These are phyloP conservation scores for Phaseolus lunatus DNA, from an alignment of 306 rosid species.

Conservation along the genomic window DNA sequence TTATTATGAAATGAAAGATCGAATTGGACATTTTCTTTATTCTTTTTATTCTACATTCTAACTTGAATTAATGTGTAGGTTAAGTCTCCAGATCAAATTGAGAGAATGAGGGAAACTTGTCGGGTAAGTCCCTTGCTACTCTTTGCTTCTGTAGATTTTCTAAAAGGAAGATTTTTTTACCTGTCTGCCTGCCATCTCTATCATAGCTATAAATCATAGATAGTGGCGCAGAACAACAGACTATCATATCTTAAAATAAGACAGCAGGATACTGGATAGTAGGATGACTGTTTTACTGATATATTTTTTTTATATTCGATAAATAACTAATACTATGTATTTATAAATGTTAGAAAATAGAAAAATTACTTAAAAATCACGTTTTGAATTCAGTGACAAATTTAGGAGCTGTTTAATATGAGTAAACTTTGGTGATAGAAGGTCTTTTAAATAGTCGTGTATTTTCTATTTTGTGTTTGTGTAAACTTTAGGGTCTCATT, in stretches of 20 bases:
- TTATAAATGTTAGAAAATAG: background rate
- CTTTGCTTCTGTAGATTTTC: slow-evolving; percentile 12
- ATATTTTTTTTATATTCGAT: background rate
- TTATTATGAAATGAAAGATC: slow-evolving; percentile 6
- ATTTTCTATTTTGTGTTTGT: background rate
- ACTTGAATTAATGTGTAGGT: slow-evolving; percentile 59
- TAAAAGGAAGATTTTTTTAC: background rate
- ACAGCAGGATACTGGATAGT: too few species aligned
- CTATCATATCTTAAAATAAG: background rate
- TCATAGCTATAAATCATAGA: background rate
- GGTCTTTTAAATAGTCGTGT: background rate
- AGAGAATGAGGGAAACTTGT: slow-evolving; percentile 86
- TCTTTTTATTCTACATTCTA: slow-evolving; percentile 15
- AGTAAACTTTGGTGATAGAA: slow-evolving; percentile 4
- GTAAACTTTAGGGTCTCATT: background rate
- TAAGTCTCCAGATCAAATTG: slow-evolving; percentile 74
- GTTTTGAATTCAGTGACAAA: too few species aligned
- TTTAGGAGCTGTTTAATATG: background rate
- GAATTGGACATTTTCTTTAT: background rate
- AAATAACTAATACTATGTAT: too few species aligned
- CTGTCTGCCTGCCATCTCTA: background rate
- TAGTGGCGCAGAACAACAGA: background rate
- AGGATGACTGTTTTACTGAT: background rate
- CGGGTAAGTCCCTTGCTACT: slow-evolving; percentile 56
- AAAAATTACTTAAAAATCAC: background rate